A percentile compares a stretch with the other conserved stretches of the same genome.
phyloP scores from a whole-genome alignment of 257 asterid genomes.

The Solanum virginianum region DNA sequence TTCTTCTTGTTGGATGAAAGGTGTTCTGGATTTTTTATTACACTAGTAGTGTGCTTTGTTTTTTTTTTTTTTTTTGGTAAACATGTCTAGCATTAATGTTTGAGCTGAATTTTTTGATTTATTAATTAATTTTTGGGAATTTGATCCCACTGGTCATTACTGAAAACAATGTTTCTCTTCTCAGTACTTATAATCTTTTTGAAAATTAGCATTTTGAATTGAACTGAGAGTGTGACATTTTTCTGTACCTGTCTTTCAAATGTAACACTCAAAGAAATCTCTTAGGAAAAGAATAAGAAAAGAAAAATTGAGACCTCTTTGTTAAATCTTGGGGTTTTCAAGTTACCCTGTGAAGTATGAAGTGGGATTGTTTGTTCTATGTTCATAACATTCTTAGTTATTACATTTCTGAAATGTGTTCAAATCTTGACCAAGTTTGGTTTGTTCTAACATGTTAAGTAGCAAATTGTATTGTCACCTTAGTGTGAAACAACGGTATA shows the following conservation, averaged over 20 bases:
- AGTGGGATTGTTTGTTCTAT: neutral
- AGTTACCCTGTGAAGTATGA: neutral
- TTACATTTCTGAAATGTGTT: neutral
- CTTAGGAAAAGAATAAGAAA: neutral
- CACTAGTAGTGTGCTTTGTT: neutral
- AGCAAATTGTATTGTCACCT: neutral
- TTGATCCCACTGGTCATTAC: conserved; percentile 12
- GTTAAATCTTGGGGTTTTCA: neutral
- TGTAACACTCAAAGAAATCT: neutral
- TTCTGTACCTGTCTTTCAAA: neutral
- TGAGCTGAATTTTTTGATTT: conserved; percentile 7
- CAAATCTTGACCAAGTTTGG: neutral
- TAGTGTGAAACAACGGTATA: too few species aligned
- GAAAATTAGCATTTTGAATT: neutral
- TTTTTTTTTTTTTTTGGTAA: neutral
- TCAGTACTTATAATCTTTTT: neutral
- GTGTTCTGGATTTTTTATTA: neutral
- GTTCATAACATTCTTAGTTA: neutral
- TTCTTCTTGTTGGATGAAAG: conserved; percentile 8
- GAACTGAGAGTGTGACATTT: neutral
- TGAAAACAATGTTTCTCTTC: conserved; percentile 17
- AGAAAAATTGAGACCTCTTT: neutral
- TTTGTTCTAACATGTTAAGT: neutral
- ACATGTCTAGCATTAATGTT: conserved; percentile 11
- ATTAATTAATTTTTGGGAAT: conserved; percentile 7